Conservation (phyloP, 371 early-diverging fungal genomes). For the Actinomortierella ambigua region DNA sequence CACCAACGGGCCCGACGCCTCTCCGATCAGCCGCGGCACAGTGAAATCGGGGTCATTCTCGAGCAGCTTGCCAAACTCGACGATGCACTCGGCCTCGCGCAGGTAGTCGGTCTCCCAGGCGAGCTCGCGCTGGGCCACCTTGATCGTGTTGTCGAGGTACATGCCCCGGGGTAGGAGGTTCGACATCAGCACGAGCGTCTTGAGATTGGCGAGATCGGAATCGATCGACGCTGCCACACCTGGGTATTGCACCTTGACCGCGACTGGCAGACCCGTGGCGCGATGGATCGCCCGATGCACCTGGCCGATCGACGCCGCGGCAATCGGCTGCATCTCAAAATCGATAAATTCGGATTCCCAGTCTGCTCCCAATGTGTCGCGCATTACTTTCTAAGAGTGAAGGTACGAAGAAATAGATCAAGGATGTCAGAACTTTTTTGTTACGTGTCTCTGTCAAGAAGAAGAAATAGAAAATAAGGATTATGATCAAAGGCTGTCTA, state of each 20-base stretch:
- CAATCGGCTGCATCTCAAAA: constrained; percentile 84
- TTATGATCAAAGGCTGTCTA: background rate
- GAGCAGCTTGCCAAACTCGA: constrained; percentile 68
- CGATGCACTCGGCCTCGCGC: constrained; percentile 84
- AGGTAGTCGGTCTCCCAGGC: constrained; percentile 94
- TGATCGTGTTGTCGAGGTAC: constrained; percentile 95
- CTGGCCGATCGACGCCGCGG: constrained; percentile 97
- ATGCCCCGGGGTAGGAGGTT: constrained; percentile 91
- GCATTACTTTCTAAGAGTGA: constrained; percentile 62
- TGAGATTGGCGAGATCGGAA: constrained; percentile 85
- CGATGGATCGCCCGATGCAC: constrained; percentile 78
- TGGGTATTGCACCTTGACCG: constrained; percentile 97
- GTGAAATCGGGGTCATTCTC: constrained; percentile 65
- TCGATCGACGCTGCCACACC: constrained; percentile 90
- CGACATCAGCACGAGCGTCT: constrained; percentile 78
- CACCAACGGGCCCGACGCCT: constrained; percentile 74
- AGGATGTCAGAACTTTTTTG: background rate
- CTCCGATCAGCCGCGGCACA: constrained; percentile 77
- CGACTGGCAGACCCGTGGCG: constrained; percentile 63
- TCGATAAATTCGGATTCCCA: constrained; percentile 75
- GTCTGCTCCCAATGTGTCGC: constrained; percentile 71
- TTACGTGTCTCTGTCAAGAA: background rate
- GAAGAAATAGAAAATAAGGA: background rate
- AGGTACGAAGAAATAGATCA: background rate
- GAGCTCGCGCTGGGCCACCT: constrained; percentile 89